Evolutionary conservation across 768 basidiomycete genomes (phyloP), one percentile per base, ranked within the genome.

Genomic region (Mycena maculata): DNA sequence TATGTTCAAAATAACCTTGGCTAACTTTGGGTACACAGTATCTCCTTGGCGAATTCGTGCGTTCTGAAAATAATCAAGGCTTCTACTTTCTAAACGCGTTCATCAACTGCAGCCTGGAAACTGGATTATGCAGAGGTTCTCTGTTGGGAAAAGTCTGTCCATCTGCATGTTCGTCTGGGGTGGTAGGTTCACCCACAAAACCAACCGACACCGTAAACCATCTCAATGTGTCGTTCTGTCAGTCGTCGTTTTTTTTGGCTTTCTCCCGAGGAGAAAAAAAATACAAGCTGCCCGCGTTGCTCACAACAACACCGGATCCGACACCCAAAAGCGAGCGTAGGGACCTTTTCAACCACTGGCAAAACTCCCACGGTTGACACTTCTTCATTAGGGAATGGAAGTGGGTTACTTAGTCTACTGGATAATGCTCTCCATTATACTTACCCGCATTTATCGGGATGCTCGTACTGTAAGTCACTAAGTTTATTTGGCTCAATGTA

Each of bases 201-300:
- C 39, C n/a, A n/a, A n/a, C n/a, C n/a, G n/a, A n/a, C n/a, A n/a
- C n/a, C n/a, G n/a, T n/a, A n/a, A n/a, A n/a, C n/a, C n/a, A n/a
- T n/a, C n/a, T n/a, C n/a, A n/a, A 41, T 4, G 39, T 4, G 15
- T 7, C 39, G 6, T 41, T 28, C 27, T 42, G 23, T 8, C 12
- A 56, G 55, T 41, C 28, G 45, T 57, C 18, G 56, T 57, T n/a
- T 57, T 57, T 44, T 33, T n/a, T 57, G 56, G 56, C 56, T 57
- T 12, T 57, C 56, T 44, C 20, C 56, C 3, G 56, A 57, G 28
- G 56, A 57, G 56, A n/a, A 57, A 57, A 10, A 57, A 45, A 22
- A 57, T 57, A 20, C 56, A 57, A 20, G 56, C 56, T 7, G 41
- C 56, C 10, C 56, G 56, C 5, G 56, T 57, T 42, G 56, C 56